Conservation (phyloP, 192 early-diverging fungal genomes). For the Gigaspora rosea region DNA sequence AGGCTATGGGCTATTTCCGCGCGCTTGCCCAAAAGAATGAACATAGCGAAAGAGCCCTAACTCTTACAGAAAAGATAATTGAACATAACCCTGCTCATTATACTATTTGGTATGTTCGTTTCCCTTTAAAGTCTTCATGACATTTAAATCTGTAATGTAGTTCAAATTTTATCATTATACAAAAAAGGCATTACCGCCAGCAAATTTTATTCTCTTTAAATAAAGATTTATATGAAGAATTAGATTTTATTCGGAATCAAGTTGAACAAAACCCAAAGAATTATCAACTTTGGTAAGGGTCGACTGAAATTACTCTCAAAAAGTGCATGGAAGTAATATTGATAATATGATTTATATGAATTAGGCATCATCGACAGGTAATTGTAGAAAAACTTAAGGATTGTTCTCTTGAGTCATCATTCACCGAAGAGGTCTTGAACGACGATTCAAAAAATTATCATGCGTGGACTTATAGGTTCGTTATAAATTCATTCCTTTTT, state of each 20-base stretch:
- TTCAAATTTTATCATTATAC: not conserved
- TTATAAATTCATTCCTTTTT: slow-evolving; percentile 5
- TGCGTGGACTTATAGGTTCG: slow-evolving; percentile 89
- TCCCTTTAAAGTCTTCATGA: not conserved
- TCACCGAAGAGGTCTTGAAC: slow-evolving; percentile 68
- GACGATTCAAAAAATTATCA: slow-evolving; percentile 98
- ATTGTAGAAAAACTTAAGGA: slow-evolving; percentile 63
- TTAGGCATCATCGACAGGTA: slow-evolving; percentile 81
- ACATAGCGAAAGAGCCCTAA: slow-evolving; percentile 74
- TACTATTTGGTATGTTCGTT: slow-evolving; percentile 76
- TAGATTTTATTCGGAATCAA: slow-evolving; percentile 75
- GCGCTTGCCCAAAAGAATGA: slow-evolving; percentile 76
- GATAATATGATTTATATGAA: not conserved
- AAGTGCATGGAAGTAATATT: not conserved
- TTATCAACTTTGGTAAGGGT: slow-evolving; percentile 88
- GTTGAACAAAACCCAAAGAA: slow-evolving; percentile 82
- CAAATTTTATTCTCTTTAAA: slow-evolving; percentile 70
- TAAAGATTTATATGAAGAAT: slow-evolving; percentile 67
- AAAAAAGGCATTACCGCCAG: slow-evolving; percentile 77
- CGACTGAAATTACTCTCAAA: not conserved
- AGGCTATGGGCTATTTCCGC: slow-evolving; percentile 87
- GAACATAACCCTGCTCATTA: slow-evolving; percentile 91
- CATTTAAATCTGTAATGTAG: not conserved
- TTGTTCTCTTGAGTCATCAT: slow-evolving; percentile 65
- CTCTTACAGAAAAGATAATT: slow-evolving; percentile 81